Evolutionary conservation across 768 basidiomycete species (phyloP).

Genomic region (Rhodotorula toruloides): DNA sequence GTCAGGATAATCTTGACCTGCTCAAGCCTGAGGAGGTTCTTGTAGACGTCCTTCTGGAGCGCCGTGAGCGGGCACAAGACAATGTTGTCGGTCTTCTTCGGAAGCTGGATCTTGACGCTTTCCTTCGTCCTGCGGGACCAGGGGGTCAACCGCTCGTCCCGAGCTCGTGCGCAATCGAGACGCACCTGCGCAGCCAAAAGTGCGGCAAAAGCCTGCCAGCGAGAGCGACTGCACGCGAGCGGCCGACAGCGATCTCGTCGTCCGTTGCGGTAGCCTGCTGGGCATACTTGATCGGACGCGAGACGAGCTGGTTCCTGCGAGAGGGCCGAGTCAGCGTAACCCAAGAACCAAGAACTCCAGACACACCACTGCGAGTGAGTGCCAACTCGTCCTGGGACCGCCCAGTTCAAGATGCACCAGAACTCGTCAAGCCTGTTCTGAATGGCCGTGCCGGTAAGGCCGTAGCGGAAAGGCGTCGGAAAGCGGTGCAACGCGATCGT

Average conservation of each 20-base stretch:
- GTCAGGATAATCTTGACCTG: conserved; percentile 66
- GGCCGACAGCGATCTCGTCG: conserved; percentile 57
- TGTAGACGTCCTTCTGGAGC: conserved; percentile 58
- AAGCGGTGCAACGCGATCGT: conserved; percentile 69
- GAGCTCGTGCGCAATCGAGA: neutral
- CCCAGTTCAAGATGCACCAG: conserved; percentile 89
- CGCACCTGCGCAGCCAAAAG: conserved; percentile 74
- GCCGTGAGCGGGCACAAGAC: conserved; percentile 84
- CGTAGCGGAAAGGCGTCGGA: conserved; percentile 64
- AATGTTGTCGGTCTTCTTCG: conserved; percentile 79
- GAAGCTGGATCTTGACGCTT: conserved; percentile 56
- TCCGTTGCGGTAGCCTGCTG: conserved; percentile 64
- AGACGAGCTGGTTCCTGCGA: conserved; percentile 12
- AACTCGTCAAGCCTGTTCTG: conserved; percentile 88
- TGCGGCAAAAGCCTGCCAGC: conserved; percentile 66
- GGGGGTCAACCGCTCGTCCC: conserved; percentile 60
- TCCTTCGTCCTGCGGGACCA: conserved; percentile 12
- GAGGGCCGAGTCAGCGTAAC: neutral
- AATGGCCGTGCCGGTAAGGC: conserved; percentile 67
- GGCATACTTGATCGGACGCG: conserved; percentile 60
- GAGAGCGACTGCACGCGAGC: conserved; percentile 57
- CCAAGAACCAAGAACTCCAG: neutral
- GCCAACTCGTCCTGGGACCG: conserved; percentile 74
- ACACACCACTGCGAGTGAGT: conserved; percentile 64
- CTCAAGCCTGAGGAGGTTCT: conserved; percentile 48